A percentile compares a stretch with the other conserved stretches of the same genome.
phyloP scores from a whole-genome alignment of 2,329 filamentous ascomycete genomes.

The Aspergillus sclerotialis region DNA sequence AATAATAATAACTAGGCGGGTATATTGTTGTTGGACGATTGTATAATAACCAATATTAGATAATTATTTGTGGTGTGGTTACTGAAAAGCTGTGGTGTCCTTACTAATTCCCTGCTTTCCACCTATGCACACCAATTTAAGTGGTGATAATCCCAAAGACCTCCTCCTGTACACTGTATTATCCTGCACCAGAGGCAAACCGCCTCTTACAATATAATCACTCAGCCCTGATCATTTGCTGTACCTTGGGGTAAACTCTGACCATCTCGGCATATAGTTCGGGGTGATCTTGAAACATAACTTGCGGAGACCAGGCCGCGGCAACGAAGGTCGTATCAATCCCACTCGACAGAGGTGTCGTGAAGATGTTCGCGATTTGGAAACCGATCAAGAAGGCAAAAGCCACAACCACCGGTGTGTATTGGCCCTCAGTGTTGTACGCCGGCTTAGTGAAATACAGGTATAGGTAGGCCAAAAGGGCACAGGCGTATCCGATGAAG shows the following conservation, averaged over 20 bases:
- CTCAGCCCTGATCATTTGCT: too few species aligned
- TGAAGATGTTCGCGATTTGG: conserved; percentile 84
- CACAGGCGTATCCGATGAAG: conserved; percentile 77
- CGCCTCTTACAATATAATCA: too few species aligned
- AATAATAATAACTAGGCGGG: too few species aligned
- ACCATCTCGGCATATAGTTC: conserved; percentile 77
- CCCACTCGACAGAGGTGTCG: conserved; percentile 80
- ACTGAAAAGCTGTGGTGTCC: too few species aligned
- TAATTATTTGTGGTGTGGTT: too few species aligned
- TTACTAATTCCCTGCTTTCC: too few species aligned
- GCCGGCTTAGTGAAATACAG: conserved; percentile 70
- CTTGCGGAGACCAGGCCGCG: conserved; percentile 56
- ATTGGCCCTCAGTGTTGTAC: conserved; percentile 64
- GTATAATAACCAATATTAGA: too few species aligned
- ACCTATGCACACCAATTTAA: too few species aligned
- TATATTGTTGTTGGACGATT: too few species aligned
- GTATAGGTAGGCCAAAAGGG: conserved; percentile 80
- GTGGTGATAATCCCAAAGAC: too few species aligned
- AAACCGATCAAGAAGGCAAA: conserved; percentile 85
- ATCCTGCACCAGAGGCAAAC: too few species aligned
- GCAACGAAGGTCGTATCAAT: conserved; percentile 89
- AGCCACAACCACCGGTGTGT: conserved; percentile 71
- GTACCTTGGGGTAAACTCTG: conserved; percentile 73
- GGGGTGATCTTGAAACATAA: conserved; percentile 71
- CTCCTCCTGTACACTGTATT: too few species aligned